Conservation (phyloP, 2,329 filamentous ascomycete species). For the Cylindrodendrum hubeiense region DNA sequence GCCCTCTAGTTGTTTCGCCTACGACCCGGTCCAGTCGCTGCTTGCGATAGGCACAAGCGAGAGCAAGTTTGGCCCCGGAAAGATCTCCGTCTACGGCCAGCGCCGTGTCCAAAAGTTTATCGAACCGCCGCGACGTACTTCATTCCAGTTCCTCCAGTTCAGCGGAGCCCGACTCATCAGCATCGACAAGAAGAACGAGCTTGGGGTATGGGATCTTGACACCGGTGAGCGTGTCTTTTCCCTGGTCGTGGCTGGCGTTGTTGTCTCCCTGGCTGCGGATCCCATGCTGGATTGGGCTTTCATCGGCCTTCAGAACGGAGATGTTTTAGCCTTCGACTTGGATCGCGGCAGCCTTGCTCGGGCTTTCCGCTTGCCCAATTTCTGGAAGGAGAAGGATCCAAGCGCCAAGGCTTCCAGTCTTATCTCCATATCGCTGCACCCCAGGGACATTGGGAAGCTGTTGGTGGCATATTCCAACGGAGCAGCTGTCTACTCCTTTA, state of each 20-base stretch:
- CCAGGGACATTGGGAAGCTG: slow-evolving; percentile 90
- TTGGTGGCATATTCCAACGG: slow-evolving; percentile 92
- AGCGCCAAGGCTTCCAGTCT: slow-evolving; percentile 71
- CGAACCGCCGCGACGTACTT: slow-evolving; percentile 76
- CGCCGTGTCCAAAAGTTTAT: slow-evolving; percentile 83
- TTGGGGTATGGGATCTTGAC: slow-evolving; percentile 85
- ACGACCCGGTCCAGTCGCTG: slow-evolving; percentile 93
- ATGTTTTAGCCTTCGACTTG: slow-evolving; percentile 92
- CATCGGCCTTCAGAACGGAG: slow-evolving; percentile 84
- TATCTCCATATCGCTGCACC: slow-evolving; percentile 86
- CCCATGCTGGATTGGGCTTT: slow-evolving; percentile 95
- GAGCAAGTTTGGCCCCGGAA: slow-evolving; percentile 85
- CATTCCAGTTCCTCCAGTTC: slow-evolving; percentile 84
- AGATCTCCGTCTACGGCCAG: slow-evolving; percentile 91
- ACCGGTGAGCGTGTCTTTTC: slow-evolving; percentile 74
- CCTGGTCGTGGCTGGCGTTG: slow-evolving; percentile 82
- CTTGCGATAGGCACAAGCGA: slow-evolving; percentile 92
- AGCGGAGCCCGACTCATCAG: slow-evolving; percentile 87
- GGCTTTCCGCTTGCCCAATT: slow-evolving; percentile 85
- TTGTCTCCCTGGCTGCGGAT: slow-evolving; percentile 82
- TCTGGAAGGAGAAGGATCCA: slow-evolving; percentile 83
- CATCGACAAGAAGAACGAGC: slow-evolving; percentile 86
- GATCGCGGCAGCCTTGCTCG: slow-evolving; percentile 79
- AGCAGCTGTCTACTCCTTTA: slow-evolving; percentile 93
- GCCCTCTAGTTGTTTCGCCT: slow-evolving; percentile 77